phyloP scores from a whole-genome alignment of 1,284 basidiomycete genomes.

The Moniliophthora roreri region DNA sequence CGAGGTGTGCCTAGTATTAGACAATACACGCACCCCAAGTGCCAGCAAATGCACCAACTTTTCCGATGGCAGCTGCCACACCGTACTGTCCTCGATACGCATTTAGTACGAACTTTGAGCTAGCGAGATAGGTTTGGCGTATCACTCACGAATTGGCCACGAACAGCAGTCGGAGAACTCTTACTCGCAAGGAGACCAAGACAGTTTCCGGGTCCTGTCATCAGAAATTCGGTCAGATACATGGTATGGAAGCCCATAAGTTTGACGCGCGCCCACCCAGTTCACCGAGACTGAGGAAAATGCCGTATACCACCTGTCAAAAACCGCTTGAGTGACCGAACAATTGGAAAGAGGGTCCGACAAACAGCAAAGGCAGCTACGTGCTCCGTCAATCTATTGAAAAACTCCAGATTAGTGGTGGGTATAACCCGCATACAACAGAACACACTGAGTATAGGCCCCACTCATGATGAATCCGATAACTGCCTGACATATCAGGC shows the following conservation, averaged over 20 bases:
- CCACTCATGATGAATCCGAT: constrained; percentile 88
- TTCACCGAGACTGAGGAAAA: constrained; percentile 88
- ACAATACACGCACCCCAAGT: constrained; percentile 58
- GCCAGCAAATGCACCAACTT: constrained; percentile 84
- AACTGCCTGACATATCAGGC: constrained; percentile 68
- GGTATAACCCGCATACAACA: not conserved
- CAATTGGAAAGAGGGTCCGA: not conserved
- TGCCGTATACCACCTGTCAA: constrained; percentile 75
- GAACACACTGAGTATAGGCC: constrained; percentile 53
- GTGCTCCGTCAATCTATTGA: constrained; percentile 51
- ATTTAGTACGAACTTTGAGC: no score
- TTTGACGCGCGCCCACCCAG: constrained; percentile 42
- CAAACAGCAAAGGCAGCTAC: constrained; percentile 78
- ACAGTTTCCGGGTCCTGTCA: constrained; percentile 72
- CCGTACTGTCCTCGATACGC: no score
- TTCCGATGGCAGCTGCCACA: constrained; percentile 86
- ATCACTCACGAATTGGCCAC: constrained; percentile 85
- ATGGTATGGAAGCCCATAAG: not conserved
- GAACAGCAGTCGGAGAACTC: constrained; percentile 79
- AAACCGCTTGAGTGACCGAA: not conserved
- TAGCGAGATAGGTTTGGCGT: no score
- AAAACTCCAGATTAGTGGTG: not conserved
- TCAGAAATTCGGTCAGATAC: constrained; percentile 9
- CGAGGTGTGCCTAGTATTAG: not conserved
- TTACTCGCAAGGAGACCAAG: constrained; percentile 82